Evolutionary conservation across 2,329 filamentous ascomycete species (phyloP).

Genomic region (Fusarium piperis): DNA sequence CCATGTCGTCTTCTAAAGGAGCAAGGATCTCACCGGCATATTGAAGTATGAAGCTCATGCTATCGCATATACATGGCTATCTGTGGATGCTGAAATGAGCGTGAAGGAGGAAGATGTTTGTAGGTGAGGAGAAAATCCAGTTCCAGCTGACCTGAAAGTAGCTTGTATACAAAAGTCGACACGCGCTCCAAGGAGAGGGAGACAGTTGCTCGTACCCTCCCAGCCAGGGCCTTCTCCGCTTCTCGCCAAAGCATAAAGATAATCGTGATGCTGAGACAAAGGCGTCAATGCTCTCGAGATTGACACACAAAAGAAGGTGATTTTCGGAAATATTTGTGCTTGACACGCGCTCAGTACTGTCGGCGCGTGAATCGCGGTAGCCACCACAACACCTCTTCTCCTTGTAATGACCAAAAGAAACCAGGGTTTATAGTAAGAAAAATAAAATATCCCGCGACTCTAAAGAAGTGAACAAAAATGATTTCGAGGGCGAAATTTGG

Average conservation of each 20-base stretch:
- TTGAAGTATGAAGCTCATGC: slow-evolving; percentile 5
- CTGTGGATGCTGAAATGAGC: background rate
- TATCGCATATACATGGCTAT: background rate
- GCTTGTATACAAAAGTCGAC: background rate
- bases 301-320: background rate
- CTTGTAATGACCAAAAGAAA: background rate
- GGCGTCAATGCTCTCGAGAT: background rate
- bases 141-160: background rate
- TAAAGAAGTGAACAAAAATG: background rate
- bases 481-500: background rate
- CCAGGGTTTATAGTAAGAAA: background rate
- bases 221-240: background rate
- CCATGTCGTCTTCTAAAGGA: background rate
- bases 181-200: background rate
- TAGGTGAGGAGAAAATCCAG: background rate
- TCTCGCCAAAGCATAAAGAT: background rate
- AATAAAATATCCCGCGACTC: background rate
- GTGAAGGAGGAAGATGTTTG: background rate
- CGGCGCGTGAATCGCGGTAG: background rate
- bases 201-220: background rate
- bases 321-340: background rate
- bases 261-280: background rate
- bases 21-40: slow-evolving; percentile 24
- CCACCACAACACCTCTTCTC: slow-evolving; percentile 1
- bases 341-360: background rate